phyloP scores from a whole-genome alignment of 2,329 filamentous ascomycete genomes.

The Colletotrichum endophyticum region DNA sequence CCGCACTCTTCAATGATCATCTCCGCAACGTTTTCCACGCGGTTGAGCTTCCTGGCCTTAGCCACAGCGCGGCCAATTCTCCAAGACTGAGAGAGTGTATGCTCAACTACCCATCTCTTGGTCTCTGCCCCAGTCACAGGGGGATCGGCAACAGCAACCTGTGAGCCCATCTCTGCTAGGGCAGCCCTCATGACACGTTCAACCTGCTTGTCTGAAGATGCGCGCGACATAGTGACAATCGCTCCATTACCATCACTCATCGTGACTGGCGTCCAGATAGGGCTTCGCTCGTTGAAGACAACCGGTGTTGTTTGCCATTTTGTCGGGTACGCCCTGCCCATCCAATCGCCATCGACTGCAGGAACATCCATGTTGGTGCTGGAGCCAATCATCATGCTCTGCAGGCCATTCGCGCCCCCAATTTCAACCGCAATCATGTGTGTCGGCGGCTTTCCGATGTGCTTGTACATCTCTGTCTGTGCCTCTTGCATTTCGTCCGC shows the following conservation, averaged over 20 bases:
- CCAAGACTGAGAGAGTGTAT: conserved; percentile 60
- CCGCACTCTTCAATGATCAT: conserved; percentile 63
- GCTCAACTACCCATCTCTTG: conserved; percentile 54
- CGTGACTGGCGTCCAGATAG: not conserved
- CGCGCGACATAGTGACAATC: conserved; percentile 53
- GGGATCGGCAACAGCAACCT: conserved; percentile 52
- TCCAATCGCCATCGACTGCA: conserved; percentile 59
- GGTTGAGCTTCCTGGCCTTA: conserved; percentile 51
- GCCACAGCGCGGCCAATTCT: conserved; percentile 66
- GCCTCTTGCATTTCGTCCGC: conserved; percentile 60
- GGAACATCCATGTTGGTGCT: conserved; percentile 56
- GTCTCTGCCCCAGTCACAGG: conserved; percentile 55
- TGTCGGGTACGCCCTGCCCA: conserved; percentile 60
- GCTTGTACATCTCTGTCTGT: conserved; percentile 57
- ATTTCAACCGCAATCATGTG: conserved; percentile 69
- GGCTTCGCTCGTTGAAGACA: conserved; percentile 51
- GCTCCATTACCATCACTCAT: conserved; percentile 55
- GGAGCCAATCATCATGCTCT: conserved; percentile 60
- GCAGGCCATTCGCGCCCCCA: conserved; percentile 67
- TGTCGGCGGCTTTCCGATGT: conserved; percentile 50
- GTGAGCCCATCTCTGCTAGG: conserved; percentile 60
- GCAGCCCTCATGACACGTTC: conserved; percentile 57
- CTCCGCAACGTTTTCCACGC: conserved; percentile 59
- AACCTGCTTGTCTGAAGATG: conserved; percentile 48
- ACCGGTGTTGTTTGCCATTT: conserved; percentile 62